phyloP scores from a whole-genome alignment of 2,329 filamentous ascomycete species.

The Corniculantispora saksenae region DNA sequence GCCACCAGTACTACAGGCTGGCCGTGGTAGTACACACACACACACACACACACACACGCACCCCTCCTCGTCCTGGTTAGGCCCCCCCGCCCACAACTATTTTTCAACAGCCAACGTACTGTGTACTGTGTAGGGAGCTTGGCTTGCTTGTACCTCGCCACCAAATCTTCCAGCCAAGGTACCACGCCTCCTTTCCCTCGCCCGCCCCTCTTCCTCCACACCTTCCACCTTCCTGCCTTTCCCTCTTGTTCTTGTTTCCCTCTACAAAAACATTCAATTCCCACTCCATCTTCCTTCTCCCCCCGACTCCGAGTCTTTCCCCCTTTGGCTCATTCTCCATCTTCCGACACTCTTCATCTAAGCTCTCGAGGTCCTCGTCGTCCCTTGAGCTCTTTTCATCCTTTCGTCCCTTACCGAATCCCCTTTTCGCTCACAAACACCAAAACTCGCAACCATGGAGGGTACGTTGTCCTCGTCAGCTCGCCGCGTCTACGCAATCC shows the following conservation, averaged over 20 bases:
- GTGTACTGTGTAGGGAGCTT: too few relatives aligned
- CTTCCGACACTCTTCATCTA: conserved; percentile 14
- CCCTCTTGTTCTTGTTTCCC: conserved; percentile 12
- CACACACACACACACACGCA: too few relatives aligned
- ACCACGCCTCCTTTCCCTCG: conserved; percentile 19
- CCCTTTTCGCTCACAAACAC: conserved; percentile 26
- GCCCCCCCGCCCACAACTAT: conserved; percentile 14
- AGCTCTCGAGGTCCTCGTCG: conserved; percentile 25
- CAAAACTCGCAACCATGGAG: conserved; percentile 57
- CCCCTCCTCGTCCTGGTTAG: not conserved
- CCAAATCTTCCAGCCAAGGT: conserved; percentile 5
- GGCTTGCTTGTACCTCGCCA: not conserved
- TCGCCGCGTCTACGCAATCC: conserved; percentile 29
- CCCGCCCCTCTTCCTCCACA: conserved; percentile 20
- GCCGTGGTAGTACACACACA: not conserved
- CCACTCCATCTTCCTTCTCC: conserved; percentile 16
- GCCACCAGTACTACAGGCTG: not conserved
- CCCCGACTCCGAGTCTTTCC: conserved; percentile 16
- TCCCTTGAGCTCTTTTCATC: conserved; percentile 27
- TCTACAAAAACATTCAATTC: conserved; percentile 21
- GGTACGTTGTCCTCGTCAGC: conserved; percentile 43
- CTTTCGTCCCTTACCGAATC: conserved; percentile 23
- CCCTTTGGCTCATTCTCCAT: conserved; percentile 23
- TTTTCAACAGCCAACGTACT: conserved; percentile 5
- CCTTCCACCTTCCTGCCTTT: conserved; percentile 18